Percentiles rank a stretch among this genome's conserved stretches.
Evolutionary conservation across 1,139 yeast species (phyloP).

Genomic region (Scheffersomyces cryptocercus): DNA sequence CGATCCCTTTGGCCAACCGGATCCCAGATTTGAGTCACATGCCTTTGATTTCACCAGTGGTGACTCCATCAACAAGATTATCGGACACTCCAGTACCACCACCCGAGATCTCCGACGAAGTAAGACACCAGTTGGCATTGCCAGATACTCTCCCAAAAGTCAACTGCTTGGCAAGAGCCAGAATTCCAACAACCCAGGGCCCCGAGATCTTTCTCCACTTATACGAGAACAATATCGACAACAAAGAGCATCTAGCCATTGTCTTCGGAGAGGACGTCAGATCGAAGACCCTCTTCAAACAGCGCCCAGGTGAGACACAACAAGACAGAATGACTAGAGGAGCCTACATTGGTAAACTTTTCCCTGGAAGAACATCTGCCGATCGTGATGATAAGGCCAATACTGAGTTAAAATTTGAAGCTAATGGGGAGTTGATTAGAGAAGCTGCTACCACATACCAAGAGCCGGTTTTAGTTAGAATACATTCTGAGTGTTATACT

Average conservation of each 20-base stretch:
- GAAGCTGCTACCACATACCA: conserved; percentile 35
- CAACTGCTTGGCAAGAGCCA: conserved; percentile 87
- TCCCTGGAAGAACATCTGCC: conserved; percentile 79
- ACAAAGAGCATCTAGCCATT: conserved; percentile 94
- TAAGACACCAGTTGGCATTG: conserved; percentile 20
- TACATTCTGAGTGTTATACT: conserved; percentile 97
- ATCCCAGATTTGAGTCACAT: conserved; percentile 19
- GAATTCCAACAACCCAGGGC: conserved; percentile 91
- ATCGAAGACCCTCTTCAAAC: conserved; percentile 67
- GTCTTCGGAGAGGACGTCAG: conserved; percentile 93
- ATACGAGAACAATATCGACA: conserved; percentile 81
- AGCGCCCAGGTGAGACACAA: conserved; percentile 73
- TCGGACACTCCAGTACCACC: conserved; percentile 18
- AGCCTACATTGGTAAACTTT: conserved; percentile 86
- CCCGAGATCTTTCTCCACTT: conserved; percentile 91
- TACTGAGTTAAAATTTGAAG: conserved; percentile 47
- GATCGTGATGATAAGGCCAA: conserved; percentile 55
- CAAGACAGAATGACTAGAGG: conserved; percentile 96
- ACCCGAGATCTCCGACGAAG: conserved; percentile 19
- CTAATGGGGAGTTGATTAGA: conserved; percentile 50
- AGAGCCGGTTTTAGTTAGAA: conserved; percentile 64
- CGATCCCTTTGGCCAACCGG: conserved; percentile 3
- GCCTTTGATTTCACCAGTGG: conserved; percentile 39
- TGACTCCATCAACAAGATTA: conserved; percentile 26
- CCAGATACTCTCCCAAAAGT: conserved; percentile 59